Base-by-base conservation (phyloP, 176 grass and related monocot species). In the Aegilops speltoides region DNA sequence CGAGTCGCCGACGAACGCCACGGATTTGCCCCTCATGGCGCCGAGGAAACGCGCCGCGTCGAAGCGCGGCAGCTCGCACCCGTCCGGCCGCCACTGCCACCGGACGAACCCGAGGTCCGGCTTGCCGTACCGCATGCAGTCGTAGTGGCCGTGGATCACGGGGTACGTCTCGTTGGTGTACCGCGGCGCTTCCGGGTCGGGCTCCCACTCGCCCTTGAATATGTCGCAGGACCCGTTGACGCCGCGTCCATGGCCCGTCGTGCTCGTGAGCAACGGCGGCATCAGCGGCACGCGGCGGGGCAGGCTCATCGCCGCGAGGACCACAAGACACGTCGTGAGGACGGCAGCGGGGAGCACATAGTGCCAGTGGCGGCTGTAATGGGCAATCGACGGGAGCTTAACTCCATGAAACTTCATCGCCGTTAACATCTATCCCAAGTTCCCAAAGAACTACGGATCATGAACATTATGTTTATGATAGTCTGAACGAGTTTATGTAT, bases 1-100 rank as follows among this genome's bases (percentile, higher is more conserved):
- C 7, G 94, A 96, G 81, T 96, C 94, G 14, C 94, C 94, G 13
- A 96, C 68, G 43, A 96, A 96, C 22, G 89, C 94, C 59, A 93
- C 22, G 50, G 89, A 91, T 54, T 64, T 88, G 8, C 86, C 79
- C 36, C 20, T 36, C 43, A 81, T 52, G 4, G 74, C 41, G 19
- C 4, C 37, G 63, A 95, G 82, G 74, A 95, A 95, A 54, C 66
- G 37, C 5, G 80, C 59, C 13, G 88, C 43, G 86, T 92, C 85
- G 75, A 92, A 56, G 62, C 45, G 82, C 0, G 62, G 85, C 3
- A 95, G 66, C 24, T 92, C 80, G 79, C 93, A 95, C 16, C 31
- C 32, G 74, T 73, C 50, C 22, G 90, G 88, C 37, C 66, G 76
- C 93, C 93, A 95, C 36, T 74, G 72, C 93, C 93, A 95, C 37